These are phyloP conservation scores for Choanephora cucurbitarum DNA, from an alignment of 371 early-diverging fungal genomes.

Conservation along the genomic window DNA sequence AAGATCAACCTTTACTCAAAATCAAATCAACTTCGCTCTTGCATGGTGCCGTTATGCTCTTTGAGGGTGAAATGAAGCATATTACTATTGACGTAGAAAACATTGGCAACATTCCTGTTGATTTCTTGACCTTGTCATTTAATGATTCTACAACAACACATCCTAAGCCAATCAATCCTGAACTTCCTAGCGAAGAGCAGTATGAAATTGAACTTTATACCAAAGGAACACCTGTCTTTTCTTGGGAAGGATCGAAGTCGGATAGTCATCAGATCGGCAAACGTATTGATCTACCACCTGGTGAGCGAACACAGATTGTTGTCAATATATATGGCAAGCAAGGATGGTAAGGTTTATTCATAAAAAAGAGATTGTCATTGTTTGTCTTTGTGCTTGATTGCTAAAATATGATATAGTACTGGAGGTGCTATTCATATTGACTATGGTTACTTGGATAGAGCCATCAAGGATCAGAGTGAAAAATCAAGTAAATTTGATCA, in stretches of 20 bases:
- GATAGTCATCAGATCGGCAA: conserved; percentile 35
- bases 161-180: conserved; percentile 51
- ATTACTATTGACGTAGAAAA: conserved; percentile 71
- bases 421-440: conserved; percentile 76
- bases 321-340: conserved; percentile 81
- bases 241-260: conserved; percentile 57
- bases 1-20: conserved; percentile 70
- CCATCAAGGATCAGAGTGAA: conserved; percentile 11
- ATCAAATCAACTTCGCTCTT: conserved; percentile 62
- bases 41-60: conserved; percentile 78
- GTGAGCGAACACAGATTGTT: conserved; percentile 53
- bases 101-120: conserved; percentile 71
- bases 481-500: conserved; percentile 5
- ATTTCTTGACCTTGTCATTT: conserved; percentile 73
- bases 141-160: conserved; percentile 62
- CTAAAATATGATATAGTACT: too few relatives aligned
- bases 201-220: conserved; percentile 79
- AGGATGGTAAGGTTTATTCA: conserved; percentile 56
- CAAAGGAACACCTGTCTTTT: conserved; percentile 67
- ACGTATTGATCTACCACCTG: conserved; percentile 56
- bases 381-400: background rate
- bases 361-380: background rate
- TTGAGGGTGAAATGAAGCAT: conserved; percentile 80
- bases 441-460: conserved; percentile 67
- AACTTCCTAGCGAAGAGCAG: conserved; percentile 71